Base-by-base conservation (phyloP, 495 filamentous ascomycete species). In the Cercophora sp. region DNA sequence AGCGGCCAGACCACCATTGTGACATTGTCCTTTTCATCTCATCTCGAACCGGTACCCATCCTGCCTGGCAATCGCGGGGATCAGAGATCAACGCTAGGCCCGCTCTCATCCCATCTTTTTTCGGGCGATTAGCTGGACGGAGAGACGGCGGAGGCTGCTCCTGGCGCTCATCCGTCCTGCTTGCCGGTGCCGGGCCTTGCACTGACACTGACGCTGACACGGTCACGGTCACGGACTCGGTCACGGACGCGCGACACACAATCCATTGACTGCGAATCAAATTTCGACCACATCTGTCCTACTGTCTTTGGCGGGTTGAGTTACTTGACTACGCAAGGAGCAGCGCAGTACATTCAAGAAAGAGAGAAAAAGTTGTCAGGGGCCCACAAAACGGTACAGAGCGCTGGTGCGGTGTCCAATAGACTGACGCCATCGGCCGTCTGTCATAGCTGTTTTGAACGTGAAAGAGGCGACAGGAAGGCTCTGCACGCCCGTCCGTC, bases 241-340 rank as follows among this genome's bases (percentile, higher is more conserved):
- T 26, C 49, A 57, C 50, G 45, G 58, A 53, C 48, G 46, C 52
- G 51, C 59, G 55, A 58, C 52, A 62, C 56, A 62, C 49, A 44
- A 35, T 39, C 48, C 5, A 22, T 29, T 48, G 19, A 8, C 42
- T 43, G 51, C 59, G 51, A 59, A 57, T 60, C 54, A 58, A 60
- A 60, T 59, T 61, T 61, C 48, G 51, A 36, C 55, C 59, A 55
- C 48, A 57, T 45, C 49, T 53, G 56, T 58, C 58, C 55, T 57
- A 53, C 52, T 58, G 37, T 56, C 39, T 44, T 19, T 52, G 46
- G 56, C n/a, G n/a, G n/a, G n/a, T n/a, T n/a, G n/a, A n/a, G n/a
- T n/a, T n/a, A n/a, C n/a, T n/a, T n/a, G n/a, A 13, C 29, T 6
- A 32, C 8, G 29, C 29, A 32, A 13, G 29, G 48, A 47, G 51